These are phyloP conservation scores for Boletus huronensis DNA, from an alignment of 768 basidiomycete species.

Conservation along the genomic window DNA sequence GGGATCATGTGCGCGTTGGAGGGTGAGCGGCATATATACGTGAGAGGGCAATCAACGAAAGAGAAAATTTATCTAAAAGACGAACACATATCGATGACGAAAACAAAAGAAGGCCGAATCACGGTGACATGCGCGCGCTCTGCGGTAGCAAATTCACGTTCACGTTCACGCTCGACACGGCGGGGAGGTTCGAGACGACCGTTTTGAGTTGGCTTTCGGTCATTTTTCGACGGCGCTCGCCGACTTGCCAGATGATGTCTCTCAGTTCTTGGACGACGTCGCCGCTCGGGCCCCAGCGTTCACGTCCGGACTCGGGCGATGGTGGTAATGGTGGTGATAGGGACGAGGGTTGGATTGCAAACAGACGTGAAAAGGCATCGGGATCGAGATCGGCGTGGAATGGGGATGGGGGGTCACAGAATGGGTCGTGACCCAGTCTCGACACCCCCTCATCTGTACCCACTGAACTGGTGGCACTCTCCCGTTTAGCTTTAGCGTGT, in stretches of 20 bases:
- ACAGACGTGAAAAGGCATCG: not conserved
- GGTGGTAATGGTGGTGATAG: not conserved
- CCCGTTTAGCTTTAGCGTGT: slow-evolving; percentile 45
- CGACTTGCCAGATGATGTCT: slow-evolving; percentile 85
- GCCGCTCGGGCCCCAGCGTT: slow-evolving; percentile 67
- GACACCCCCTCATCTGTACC: not conserved
- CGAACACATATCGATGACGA: too few relatives aligned
- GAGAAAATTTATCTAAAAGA: too few relatives aligned
- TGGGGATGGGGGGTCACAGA: not conserved
- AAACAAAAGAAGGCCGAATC: not conserved
- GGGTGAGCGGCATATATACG: not conserved
- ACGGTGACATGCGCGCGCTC: not conserved
- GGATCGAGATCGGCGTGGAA: slow-evolving; percentile 16
- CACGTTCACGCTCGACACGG: not conserved
- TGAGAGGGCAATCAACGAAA: not conserved
- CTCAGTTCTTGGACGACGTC: slow-evolving; percentile 83
- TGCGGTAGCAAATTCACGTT: not conserved
- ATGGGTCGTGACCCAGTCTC: not conserved
- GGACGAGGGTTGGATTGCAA: too few relatives aligned
- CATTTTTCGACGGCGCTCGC: slow-evolving; percentile 62
- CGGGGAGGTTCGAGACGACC: not conserved
- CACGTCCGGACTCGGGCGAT: slow-evolving; percentile 23
- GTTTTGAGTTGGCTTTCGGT: slow-evolving; percentile 17
- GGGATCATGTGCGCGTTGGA: not conserved
- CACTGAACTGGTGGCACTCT: slow-evolving; percentile 19